Evolutionary conservation across 2,329 filamentous ascomycete species (phyloP).

Genomic region (Apiospora aurea): DNA sequence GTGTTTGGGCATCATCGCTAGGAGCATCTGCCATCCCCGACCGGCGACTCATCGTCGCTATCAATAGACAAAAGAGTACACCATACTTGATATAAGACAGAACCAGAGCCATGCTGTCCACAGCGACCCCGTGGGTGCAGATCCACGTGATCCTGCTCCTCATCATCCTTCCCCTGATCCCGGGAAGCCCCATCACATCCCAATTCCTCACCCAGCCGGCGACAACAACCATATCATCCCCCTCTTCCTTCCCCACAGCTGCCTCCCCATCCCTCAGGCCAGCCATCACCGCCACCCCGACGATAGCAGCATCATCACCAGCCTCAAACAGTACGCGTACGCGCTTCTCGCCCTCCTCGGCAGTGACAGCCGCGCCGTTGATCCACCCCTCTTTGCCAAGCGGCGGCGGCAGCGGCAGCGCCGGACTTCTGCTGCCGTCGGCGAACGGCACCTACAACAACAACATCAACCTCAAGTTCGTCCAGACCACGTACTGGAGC

Average conservation of each 20-base stretch:
- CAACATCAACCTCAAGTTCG: slow-evolving; percentile 31
- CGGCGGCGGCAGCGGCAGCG: background rate
- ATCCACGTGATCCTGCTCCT: slow-evolving; percentile 5
- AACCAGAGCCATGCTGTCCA: background rate
- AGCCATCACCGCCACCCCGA: background rate
- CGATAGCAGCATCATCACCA: background rate
- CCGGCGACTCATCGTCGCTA: background rate
- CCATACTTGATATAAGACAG: background rate
- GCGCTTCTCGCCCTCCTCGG: background rate
- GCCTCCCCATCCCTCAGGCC: background rate
- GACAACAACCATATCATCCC: slow-evolving; percentile 13
- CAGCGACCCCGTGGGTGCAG: background rate
- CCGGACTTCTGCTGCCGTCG: background rate
- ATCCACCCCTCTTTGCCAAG: background rate
- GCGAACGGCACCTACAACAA: background rate
- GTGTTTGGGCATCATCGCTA: background rate
- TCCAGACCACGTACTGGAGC: slow-evolving; percentile 49
- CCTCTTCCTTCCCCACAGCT: background rate
- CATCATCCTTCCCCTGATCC: background rate
- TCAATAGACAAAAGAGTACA: background rate
- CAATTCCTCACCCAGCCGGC: slow-evolving; percentile 8
- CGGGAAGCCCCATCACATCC: slow-evolving; percentile 22
- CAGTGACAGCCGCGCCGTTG: background rate
- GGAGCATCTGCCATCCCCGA: background rate
- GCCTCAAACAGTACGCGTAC: background rate